Conservation (phyloP, 2,329 filamentous ascomycete genomes). For the Fonsecaea nubica region DNA sequence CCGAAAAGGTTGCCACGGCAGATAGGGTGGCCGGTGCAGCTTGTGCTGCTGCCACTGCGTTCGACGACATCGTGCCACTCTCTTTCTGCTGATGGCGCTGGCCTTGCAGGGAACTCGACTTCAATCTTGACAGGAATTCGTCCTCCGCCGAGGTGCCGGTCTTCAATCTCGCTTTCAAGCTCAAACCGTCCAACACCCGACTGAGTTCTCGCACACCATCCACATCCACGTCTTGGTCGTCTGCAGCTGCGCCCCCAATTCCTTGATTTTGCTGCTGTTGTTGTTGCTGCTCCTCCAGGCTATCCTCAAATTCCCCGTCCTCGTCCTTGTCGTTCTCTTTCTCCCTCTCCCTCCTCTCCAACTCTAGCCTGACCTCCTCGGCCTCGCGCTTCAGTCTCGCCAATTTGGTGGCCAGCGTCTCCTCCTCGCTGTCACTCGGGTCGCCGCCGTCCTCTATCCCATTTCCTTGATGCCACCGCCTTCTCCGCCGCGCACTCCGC, state of each 20-base stretch:
- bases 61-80: background rate
- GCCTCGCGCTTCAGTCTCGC: conserved; percentile 83
- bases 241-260: conserved; percentile 47
- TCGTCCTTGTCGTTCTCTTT: conserved; percentile 54
- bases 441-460: conserved; percentile 71
- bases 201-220: conserved; percentile 72
- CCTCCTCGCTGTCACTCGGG: conserved; percentile 70
- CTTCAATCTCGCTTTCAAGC: conserved; percentile 25
- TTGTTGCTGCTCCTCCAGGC: conserved; percentile 50
- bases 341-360: conserved; percentile 56
- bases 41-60: background rate
- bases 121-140: conserved; percentile 34
- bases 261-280: conserved; percentile 51
- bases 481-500: conserved; percentile 69
- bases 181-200: conserved; percentile 65
- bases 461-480: conserved; percentile 45
- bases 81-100: background rate
- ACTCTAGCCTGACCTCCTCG: conserved; percentile 69
- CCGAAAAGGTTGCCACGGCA: conserved; percentile 87
- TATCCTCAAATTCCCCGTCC: conserved; percentile 35
- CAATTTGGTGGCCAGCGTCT: conserved; percentile 78
- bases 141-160: conserved; percentile 28
- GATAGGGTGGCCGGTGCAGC: conserved; percentile 64
- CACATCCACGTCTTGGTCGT: conserved; percentile 54
- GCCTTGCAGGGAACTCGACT: conserved; percentile 15